A percentile compares a stretch with the other conserved stretches of the same genome.
Evolutionary conservation across 73 alveolate species (phyloP).

Genomic region (Paraurostyla sp.): DNA sequence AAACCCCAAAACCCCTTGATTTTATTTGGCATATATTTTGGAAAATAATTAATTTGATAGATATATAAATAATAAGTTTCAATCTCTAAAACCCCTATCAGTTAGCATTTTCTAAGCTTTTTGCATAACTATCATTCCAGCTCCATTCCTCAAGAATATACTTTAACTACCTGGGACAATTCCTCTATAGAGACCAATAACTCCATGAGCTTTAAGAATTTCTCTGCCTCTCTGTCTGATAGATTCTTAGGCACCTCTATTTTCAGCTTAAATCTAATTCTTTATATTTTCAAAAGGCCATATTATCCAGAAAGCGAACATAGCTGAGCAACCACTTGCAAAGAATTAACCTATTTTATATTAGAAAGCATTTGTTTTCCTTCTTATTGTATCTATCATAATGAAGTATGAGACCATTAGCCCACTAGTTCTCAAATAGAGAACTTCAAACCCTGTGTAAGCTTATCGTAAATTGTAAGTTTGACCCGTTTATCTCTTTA

Average conservation of each 20-base stretch:
- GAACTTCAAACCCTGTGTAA: slow-evolving; percentile 62
- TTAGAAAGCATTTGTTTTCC: slow-evolving; percentile 60
- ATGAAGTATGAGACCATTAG: slow-evolving; percentile 62
- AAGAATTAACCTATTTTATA: slow-evolving; percentile 64
- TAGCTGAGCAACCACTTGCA: slow-evolving; percentile 70
- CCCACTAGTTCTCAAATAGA: slow-evolving; percentile 55
- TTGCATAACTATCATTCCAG: slow-evolving; percentile 79
- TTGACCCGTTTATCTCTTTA: slow-evolving; percentile 61
- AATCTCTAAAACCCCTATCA: slow-evolving; percentile 59
- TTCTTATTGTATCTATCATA: slow-evolving; percentile 54
- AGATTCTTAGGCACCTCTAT: neutral
- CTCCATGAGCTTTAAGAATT: slow-evolving; percentile 56
- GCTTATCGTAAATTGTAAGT: neutral
- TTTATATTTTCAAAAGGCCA: slow-evolving; percentile 88
- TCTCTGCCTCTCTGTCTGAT: slow-evolving; percentile 15
- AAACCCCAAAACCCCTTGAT: no score
- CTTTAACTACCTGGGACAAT: slow-evolving; percentile 82
- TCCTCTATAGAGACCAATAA: slow-evolving; percentile 70
- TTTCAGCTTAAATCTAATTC: slow-evolving; percentile 71
- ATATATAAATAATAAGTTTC: no score
- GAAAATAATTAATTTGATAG: no score
- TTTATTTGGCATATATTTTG: no score
- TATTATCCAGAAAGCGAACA: slow-evolving; percentile 79
- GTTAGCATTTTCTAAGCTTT: slow-evolving; percentile 52
- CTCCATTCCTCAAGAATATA: slow-evolving; percentile 84